A percentile compares a stretch with the other conserved stretches of the same genome.
Evolutionary conservation across 2,329 filamentous ascomycete species (phyloP).

Genomic region (Xylariaceae sp.): DNA sequence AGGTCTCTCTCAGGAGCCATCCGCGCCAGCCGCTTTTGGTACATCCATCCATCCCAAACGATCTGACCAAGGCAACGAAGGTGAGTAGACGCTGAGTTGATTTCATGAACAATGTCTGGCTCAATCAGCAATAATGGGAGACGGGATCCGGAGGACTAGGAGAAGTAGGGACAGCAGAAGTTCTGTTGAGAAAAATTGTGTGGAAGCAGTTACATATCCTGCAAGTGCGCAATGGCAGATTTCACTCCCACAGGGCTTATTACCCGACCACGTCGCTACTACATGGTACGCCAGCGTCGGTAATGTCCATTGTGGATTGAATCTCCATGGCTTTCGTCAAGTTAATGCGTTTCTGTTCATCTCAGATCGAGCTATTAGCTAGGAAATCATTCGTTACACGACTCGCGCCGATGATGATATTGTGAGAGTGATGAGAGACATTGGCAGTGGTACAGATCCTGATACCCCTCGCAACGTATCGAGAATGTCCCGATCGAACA

Average conservation of each 20-base stretch:
- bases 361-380: conserved; percentile 8
- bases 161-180: neutral
- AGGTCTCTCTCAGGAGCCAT: conserved; percentile 1
- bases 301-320: neutral
- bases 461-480: too few relatives aligned
- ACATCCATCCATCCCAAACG: neutral
- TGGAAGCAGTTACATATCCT: conserved; percentile 5
- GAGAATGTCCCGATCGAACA: neutral
- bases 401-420: neutral
- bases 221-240: neutral
- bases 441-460: too few relatives aligned
- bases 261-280: neutral
- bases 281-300: neutral
- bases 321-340: conserved; percentile 4
- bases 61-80: neutral
- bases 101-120: conserved; percentile 1
- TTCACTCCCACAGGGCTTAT: neutral
- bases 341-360: conserved; percentile 11
- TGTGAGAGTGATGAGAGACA: neutral
- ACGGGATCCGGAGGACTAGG: neutral
- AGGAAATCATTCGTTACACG: conserved; percentile 11
- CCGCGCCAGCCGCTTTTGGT: neutral
- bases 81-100: conserved; percentile 8
- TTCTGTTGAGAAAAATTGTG: neutral
- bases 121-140: conserved; percentile 1